A percentile compares a stretch with the other conserved stretches of the same genome.
These are phyloP conservation scores for Herpetomonas samuelpessoai DNA, from an alignment of 208 protist species.

Conservation along the genomic window DNA sequence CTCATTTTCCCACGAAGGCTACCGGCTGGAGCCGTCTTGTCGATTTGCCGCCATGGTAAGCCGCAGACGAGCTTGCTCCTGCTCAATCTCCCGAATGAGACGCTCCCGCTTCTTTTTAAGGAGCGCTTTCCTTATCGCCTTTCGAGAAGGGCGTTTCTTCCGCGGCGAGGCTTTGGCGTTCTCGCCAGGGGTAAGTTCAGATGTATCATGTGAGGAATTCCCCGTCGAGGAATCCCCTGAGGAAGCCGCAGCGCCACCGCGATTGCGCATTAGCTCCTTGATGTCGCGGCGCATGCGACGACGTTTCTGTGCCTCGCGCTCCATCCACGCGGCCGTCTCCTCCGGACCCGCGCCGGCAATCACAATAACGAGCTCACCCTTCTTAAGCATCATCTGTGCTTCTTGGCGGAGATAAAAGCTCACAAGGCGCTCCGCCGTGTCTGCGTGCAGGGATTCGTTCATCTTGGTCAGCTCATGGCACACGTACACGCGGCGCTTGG, in stretches of 20 bases:
- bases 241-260: neutral
- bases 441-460: constrained; percentile 86
- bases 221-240: no score
- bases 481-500: constrained; percentile 72
- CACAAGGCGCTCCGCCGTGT: constrained; percentile 68
- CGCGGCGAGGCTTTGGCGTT: no score
- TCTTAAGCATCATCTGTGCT: constrained; percentile 59
- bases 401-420: constrained; percentile 75
- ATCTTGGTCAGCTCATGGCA: constrained; percentile 89
- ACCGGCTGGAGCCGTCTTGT: constrained; percentile 45
- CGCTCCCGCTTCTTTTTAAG: constrained; percentile 27
- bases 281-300: constrained; percentile 46
- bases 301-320: constrained; percentile 50
- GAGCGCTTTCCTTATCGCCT: constrained; percentile 16
- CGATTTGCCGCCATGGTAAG: constrained; percentile 55
- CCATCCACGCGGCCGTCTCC: constrained; percentile 63
- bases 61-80: constrained; percentile 72
- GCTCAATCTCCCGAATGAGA: constrained; percentile 68
- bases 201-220: no score
- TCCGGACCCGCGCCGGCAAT: constrained; percentile 63
- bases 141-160: neutral
- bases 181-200: no score
- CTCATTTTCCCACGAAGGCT: no score
- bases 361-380: constrained; percentile 81
- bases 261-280: constrained; percentile 25